Percentiles rank a stretch among this genome's conserved stretches.
These are phyloP conservation scores for Xylariaceae sp. DNA, from an alignment of 2,329 filamentous ascomycete genomes.

Conservation along the genomic window DNA sequence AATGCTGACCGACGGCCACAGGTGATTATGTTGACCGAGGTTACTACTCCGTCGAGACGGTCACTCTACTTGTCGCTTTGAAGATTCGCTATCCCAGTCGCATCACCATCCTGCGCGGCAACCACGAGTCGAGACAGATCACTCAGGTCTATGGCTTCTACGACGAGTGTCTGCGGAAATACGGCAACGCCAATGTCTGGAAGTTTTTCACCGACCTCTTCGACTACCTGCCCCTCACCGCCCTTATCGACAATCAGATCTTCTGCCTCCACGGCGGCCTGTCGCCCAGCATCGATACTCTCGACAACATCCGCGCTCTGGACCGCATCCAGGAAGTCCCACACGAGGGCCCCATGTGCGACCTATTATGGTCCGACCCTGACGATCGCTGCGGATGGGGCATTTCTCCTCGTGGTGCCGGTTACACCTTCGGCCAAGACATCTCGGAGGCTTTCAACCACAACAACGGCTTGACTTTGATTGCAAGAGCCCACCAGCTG, in stretches of 20 bases:
- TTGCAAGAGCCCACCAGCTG: conserved; percentile 93
- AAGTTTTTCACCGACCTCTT: conserved; percentile 99
- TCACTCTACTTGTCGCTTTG: conserved; percentile 90
- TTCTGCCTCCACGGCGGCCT: conserved; percentile 97
- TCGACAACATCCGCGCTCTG: conserved; percentile 91
- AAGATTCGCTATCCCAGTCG: conserved; percentile 98
- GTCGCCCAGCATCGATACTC: conserved; percentile 90
- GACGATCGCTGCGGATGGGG: conserved; percentile 97
- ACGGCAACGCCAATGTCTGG: conserved; percentile 98
- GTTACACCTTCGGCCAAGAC: conserved; percentile 94
- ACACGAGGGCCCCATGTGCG: conserved; percentile 97
- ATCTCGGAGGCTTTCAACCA: conserved; percentile 99
- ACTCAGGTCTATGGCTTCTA: conserved; percentile 99
- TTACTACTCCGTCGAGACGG: conserved; percentile 98
- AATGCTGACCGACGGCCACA: conserved; percentile 33
- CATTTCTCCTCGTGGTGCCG: conserved; percentile 89
- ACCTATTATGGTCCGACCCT: conserved; percentile 95
- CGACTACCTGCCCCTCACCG: conserved; percentile 95
- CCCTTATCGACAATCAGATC: conserved; percentile 98
- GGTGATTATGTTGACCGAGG: conserved; percentile 98
- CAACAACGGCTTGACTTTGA: conserved; percentile 94
- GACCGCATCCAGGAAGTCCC: conserved; percentile 98
- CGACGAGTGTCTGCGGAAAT: conserved; percentile 97
- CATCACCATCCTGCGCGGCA: conserved; percentile 97
- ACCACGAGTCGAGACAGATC: conserved; percentile 98